Conservation (phyloP, 1,284 basidiomycete species). For the Anthracocystis setariae region DNA sequence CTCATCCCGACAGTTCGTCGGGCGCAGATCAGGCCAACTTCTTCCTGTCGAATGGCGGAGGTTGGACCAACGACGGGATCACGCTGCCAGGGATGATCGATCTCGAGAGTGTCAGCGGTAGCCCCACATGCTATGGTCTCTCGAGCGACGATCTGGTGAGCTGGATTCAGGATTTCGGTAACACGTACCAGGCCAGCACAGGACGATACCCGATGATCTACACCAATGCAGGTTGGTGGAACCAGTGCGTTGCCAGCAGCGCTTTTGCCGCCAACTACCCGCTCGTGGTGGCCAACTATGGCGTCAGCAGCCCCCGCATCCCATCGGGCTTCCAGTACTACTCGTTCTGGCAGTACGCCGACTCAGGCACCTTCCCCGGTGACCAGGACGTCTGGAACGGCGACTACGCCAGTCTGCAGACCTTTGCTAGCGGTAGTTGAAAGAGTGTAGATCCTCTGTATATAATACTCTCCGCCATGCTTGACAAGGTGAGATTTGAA, state of each 20-base stretch:
- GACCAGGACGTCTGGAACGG: constrained; percentile 71
- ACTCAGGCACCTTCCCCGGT: constrained; percentile 72
- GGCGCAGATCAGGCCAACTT: constrained; percentile 75
- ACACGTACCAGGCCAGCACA: constrained; percentile 74
- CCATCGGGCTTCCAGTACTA: constrained; percentile 65
- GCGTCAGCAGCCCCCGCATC: constrained; percentile 55
- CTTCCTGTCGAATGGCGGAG: constrained; percentile 75
- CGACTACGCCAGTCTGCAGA: constrained; percentile 53
- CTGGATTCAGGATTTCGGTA: constrained; percentile 72
- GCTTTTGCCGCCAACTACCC: constrained; percentile 71
- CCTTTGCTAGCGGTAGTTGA: constrained; percentile 33
- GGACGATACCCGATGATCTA: constrained; percentile 73
- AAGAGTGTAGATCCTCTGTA: too few species aligned
- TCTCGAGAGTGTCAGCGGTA: constrained; percentile 25
- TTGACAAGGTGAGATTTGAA: too few species aligned
- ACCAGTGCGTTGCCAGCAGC: constrained; percentile 73
- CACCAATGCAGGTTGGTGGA: constrained; percentile 77
- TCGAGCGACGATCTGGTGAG: constrained; percentile 73
- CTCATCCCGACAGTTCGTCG: constrained; percentile 69
- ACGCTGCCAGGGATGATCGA: constrained; percentile 61
- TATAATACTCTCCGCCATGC: too few species aligned
- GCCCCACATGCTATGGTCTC: constrained; percentile 72
- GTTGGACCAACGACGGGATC: constrained; percentile 48
- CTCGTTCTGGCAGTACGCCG: constrained; percentile 76
- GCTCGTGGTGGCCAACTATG: constrained; percentile 74